Base-by-base conservation (phyloP, 768 basidiomycete species). In the Boletus tylopilopsis region DNA sequence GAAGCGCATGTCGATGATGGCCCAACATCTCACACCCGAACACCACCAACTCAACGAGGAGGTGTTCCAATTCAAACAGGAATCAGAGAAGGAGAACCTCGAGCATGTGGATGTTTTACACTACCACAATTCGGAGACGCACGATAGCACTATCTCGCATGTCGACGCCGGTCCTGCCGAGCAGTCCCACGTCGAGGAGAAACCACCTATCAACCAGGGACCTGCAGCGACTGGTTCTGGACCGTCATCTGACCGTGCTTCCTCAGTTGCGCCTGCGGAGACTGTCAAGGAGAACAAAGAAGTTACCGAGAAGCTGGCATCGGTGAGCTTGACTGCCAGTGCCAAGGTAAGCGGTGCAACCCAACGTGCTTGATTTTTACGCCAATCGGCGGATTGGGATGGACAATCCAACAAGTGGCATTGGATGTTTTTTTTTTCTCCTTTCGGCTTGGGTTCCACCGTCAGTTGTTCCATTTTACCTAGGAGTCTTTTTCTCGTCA, bases 41-140 rank as follows among this genome's bases (percentile, higher is more conserved):
- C 75, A 76, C 3, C 73, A 74, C 45, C 70, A 76, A 55, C 71
- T 90, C 44, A 75, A 76, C 39, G 76, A 76, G 38, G 77, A 85
- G 38, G 65, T 94, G 21, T 71, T 73, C 57, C 72, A 82, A 63
- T 84, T 81, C 71, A 93, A 93, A 70, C 80, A 83, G 59, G 91
- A 93, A 65, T 90, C 89, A 4, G 90, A 85, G 61, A 79, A 80
- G 66, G 62, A 64, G 51, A 49, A 41, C 6, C 56, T 67, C 16
- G 69, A 74, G 60, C 60, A 75, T 42, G 75, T 59, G 8, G 64
- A 73, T 18, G 73, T 81, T 51, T 73, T 76, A 40, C 78, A 81
- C 43, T 76, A 80, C 48, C 76, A 76, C 62, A 70, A 76, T 10
- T 62, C 64, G 16, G 57, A 59, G 8, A 13, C 16, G 15, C 21